These are phyloP conservation scores for Corymbia citriodora DNA, from an alignment of 441 rosid genomes.

Conservation along the genomic window DNA sequence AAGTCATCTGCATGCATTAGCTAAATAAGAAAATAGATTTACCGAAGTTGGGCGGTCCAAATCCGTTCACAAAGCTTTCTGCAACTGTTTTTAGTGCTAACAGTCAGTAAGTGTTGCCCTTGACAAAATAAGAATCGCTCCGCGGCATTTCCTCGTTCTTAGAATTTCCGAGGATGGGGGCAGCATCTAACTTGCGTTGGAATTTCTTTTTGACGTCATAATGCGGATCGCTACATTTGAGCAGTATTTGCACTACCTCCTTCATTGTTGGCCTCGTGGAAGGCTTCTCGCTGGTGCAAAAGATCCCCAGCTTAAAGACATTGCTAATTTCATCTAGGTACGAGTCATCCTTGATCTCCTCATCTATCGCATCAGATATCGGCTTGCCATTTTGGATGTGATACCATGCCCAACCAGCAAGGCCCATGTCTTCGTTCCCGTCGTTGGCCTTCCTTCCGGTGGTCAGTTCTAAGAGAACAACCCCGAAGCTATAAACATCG, in stretches of 20 bases:
- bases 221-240: neutral
- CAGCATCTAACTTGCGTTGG: neutral
- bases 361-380: conserved; percentile 30
- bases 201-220: neutral
- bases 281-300: conserved; percentile 35
- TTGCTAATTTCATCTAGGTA: conserved; percentile 32
- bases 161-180: conserved; percentile 19
- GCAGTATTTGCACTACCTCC: conserved; percentile 28
- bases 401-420: conserved; percentile 47
- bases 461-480: conserved; percentile 53
- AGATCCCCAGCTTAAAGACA: conserved; percentile 49
- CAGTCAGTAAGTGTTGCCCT: neutral
- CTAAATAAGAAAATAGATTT: too few species aligned
- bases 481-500: conserved; percentile 60
- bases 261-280: conserved; percentile 50
- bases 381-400: conserved; percentile 24
- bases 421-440: conserved; percentile 34
- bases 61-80: neutral
- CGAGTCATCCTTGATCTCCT: conserved; percentile 23
- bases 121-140: too few species aligned
- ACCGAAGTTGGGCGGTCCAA: too few species aligned
- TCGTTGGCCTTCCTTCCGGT: conserved; percentile 41
- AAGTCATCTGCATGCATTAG: too few species aligned
- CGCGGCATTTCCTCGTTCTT: neutral
- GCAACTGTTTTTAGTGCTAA: neutral